Conservation (phyloP, 1,284 basidiomycete genomes). For the Ustilago esculenta region DNA sequence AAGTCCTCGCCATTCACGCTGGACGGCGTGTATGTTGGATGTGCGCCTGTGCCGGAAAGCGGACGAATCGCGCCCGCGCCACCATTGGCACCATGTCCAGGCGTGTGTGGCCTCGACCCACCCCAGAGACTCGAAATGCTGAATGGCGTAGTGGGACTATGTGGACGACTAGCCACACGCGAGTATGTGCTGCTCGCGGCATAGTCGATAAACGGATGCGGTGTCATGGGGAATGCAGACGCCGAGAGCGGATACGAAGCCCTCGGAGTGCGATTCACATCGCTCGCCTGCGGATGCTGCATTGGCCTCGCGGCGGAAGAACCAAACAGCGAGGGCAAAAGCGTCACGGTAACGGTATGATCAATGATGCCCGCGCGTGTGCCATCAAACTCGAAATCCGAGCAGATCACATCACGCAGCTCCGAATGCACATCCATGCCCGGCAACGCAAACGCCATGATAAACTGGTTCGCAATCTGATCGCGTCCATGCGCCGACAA, state of each 20-base stretch:
- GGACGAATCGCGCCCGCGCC: constrained; percentile 39
- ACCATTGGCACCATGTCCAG: constrained; percentile 31
- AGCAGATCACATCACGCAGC: constrained; percentile 66
- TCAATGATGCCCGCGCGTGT: constrained; percentile 67
- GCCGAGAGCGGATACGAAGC: constrained; percentile 28
- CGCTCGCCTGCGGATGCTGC: constrained; percentile 19
- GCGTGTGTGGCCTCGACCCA: constrained; percentile 53
- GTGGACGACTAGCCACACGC: constrained; percentile 42
- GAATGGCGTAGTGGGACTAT: constrained; percentile 56
- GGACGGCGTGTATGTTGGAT: constrained; percentile 42
- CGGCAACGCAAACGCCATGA: constrained; percentile 64
- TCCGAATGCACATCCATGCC: constrained; percentile 65
- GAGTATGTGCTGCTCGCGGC: constrained; percentile 41
- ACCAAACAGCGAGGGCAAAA: constrained; percentile 62
- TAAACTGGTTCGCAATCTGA: constrained; percentile 66
- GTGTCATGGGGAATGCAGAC: constrained; percentile 52
- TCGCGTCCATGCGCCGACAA: constrained; percentile 61
- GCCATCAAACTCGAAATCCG: constrained; percentile 66
- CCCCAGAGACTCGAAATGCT: constrained; percentile 56
- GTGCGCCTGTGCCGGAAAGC: constrained; percentile 31
- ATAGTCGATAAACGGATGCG: constrained; percentile 63
- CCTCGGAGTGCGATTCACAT: constrained; percentile 41
- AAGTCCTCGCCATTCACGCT: constrained; percentile 58
- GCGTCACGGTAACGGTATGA: constrained; percentile 64
- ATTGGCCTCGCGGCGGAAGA: constrained; percentile 17